Conservation (phyloP, 2,329 filamentous ascomycete genomes). For the Berkeleyomyces basicola region DNA sequence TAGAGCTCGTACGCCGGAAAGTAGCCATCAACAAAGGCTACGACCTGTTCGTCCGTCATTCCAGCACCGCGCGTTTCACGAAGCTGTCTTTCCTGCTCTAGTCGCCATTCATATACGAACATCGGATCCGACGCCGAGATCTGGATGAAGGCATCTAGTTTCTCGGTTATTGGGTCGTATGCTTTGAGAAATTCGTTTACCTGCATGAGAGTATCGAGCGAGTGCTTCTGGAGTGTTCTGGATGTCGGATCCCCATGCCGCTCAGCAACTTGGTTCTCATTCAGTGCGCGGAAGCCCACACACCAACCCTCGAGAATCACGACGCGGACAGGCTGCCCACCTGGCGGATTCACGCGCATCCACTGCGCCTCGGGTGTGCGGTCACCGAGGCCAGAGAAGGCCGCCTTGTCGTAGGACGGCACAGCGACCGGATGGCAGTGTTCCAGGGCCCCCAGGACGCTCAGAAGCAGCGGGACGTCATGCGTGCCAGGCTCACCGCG, state of each 20-base stretch:
- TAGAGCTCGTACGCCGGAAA: conserved; percentile 58
- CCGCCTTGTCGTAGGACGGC: conserved; percentile 72
- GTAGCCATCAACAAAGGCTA: conserved; percentile 53
- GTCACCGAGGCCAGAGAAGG: conserved; percentile 60
- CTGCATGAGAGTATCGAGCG: conserved; percentile 32
- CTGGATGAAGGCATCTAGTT: conserved; percentile 39
- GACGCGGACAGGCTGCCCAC: conserved; percentile 37
- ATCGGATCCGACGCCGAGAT: conserved; percentile 52
- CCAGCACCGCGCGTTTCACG: conserved; percentile 50
- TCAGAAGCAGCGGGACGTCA: conserved; percentile 42
- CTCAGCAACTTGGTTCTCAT: conserved; percentile 32
- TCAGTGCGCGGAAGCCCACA: conserved; percentile 59
- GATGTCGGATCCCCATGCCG: conserved; percentile 31
- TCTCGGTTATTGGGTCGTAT: conserved; percentile 34
- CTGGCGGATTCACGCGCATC: conserved; percentile 37
- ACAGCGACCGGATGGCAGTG: conserved; percentile 44
- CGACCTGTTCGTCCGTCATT: conserved; percentile 70
- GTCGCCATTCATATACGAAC: conserved; percentile 73
- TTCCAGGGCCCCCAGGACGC: conserved; percentile 31
- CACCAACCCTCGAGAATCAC: conserved; percentile 86
- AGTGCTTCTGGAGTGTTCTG: conserved; percentile 32
- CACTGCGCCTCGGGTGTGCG: conserved; percentile 47
- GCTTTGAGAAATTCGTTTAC: conserved; percentile 31
- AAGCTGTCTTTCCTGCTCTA: conserved; percentile 62
- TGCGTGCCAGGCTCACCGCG: conserved; percentile 75